Conservation (phyloP, 805 yeast species). For the Peterozyma toletana region DNA sequence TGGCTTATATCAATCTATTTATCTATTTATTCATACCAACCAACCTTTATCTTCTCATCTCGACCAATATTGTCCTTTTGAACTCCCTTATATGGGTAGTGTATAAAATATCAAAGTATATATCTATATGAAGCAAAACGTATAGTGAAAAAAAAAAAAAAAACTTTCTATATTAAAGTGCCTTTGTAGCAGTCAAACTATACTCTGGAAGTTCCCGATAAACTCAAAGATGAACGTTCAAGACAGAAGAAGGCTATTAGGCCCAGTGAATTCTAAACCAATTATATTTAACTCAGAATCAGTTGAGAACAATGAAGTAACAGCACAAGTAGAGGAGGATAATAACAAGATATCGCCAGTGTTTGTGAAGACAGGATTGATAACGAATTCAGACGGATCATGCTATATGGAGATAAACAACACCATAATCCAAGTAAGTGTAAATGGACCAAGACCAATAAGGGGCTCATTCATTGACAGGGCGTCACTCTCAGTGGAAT, state of each 20-base stretch:
- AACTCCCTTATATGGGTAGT: too few species aligned
- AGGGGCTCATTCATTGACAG: slow-evolving; percentile 63
- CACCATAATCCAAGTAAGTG: slow-evolving; percentile 56
- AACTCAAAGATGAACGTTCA: slow-evolving; percentile 24
- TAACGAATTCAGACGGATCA: slow-evolving; percentile 76
- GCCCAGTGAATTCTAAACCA: slow-evolving; percentile 64
- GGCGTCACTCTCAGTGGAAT: slow-evolving; percentile 59
- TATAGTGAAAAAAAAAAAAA: too few species aligned
- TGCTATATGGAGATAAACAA: slow-evolving; percentile 66
- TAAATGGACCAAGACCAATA: slow-evolving; percentile 87
- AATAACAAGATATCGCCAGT: slow-evolving; percentile 29
- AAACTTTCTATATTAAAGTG: too few species aligned
- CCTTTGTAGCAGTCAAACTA: too few species aligned
- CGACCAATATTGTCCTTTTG: too few species aligned
- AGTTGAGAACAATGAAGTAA: slow-evolving; percentile 11
- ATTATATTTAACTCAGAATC: slow-evolving; percentile 27
- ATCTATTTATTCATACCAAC: too few species aligned
- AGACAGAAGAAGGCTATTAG: slow-evolving; percentile 83
- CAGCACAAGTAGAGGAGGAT: slow-evolving; percentile 8
- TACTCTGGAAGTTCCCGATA: too few species aligned
- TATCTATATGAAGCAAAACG: too few species aligned
- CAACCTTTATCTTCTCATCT: too few species aligned
- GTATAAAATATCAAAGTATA: too few species aligned
- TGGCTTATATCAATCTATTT: too few species aligned
- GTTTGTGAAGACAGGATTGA: slow-evolving; percentile 56